Conservation (phyloP, 2,329 filamentous ascomycete genomes). For the Escovopsis sp. region DNA sequence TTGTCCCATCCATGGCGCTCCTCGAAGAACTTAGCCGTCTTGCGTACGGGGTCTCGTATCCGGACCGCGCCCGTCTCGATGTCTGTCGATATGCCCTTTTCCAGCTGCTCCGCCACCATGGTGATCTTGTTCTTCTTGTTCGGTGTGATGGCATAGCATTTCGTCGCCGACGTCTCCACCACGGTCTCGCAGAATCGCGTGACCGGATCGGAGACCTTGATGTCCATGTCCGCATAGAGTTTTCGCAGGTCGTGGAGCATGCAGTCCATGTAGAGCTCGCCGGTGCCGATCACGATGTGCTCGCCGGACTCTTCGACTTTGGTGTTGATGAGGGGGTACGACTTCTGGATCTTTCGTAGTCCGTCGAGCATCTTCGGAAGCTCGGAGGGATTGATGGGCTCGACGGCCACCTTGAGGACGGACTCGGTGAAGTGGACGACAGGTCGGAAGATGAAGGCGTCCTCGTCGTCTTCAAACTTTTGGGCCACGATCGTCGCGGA, state of each 20-base stretch:
- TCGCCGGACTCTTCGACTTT: slow-evolving; percentile 98
- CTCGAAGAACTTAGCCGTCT: slow-evolving; percentile 93
- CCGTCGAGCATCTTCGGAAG: slow-evolving; percentile 98
- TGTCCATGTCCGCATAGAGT: slow-evolving; percentile 97
- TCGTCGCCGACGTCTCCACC: slow-evolving; percentile 90
- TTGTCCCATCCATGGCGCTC: slow-evolving; percentile 96
- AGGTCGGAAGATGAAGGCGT: slow-evolving; percentile 88
- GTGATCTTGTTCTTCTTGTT: slow-evolving; percentile 99
- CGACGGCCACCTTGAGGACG: slow-evolving; percentile 92
- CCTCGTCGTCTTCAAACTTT: slow-evolving; percentile 71
- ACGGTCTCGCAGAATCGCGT: slow-evolving; percentile 97
- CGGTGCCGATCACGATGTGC: slow-evolving; percentile 86
- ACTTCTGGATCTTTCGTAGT: slow-evolving; percentile 92
- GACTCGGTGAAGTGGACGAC: slow-evolving; percentile 93
- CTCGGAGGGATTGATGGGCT: slow-evolving; percentile 95
- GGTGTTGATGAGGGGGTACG: slow-evolving; percentile 85
- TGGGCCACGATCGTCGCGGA: slow-evolving; percentile 78
- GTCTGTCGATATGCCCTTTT: slow-evolving; percentile 86
- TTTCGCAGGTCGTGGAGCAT: slow-evolving; percentile 86
- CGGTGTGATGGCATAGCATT: slow-evolving; percentile 92
- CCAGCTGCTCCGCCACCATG: slow-evolving; percentile 92
- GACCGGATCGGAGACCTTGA: slow-evolving; percentile 96
- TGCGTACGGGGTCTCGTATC: slow-evolving; percentile 83
- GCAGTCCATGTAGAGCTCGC: slow-evolving; percentile 99
- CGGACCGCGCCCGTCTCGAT: slow-evolving; percentile 83